phyloP scores from a whole-genome alignment of 1,284 basidiomycete species.

The Ceratobasidium sp. region DNA sequence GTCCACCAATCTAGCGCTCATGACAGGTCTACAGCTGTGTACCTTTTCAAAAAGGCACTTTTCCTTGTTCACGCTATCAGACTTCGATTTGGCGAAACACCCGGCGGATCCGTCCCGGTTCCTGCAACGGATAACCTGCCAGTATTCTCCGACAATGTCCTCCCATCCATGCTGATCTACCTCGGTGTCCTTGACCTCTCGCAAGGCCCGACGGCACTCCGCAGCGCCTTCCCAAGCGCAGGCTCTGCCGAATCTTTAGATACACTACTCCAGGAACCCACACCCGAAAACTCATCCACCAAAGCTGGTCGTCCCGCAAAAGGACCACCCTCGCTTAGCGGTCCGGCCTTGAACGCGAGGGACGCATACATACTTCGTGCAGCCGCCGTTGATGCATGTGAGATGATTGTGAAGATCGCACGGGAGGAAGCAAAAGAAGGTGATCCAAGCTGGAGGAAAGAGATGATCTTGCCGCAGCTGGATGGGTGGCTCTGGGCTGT shows the following conservation, averaged over 20 bases:
- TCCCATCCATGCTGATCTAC: conserved; percentile 86
- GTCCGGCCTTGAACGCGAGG: conserved; percentile 70
- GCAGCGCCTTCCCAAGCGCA: conserved; percentile 19
- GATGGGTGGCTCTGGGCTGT: conserved; percentile 84
- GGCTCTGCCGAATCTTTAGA: conserved; percentile 31
- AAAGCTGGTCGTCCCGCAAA: conserved; percentile 24
- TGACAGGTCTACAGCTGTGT: conserved; percentile 69
- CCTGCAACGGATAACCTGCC: conserved; percentile 74
- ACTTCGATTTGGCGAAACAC: conserved; percentile 71
- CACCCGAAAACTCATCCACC: conserved; percentile 22
- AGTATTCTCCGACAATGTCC: conserved; percentile 88
- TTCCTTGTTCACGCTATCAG: conserved; percentile 81
- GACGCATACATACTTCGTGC: conserved; percentile 85
- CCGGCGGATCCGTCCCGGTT: conserved; percentile 65
- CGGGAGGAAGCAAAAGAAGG: conserved; percentile 57
- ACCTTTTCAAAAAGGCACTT: conserved; percentile 90
- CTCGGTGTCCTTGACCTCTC: conserved; percentile 78
- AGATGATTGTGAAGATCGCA: conserved; percentile 72
- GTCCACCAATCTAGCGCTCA: conserved; percentile 23
- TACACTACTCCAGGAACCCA: conserved; percentile 38
- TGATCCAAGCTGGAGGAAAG: conserved; percentile 66
- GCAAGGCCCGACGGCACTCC: conserved; percentile 1
- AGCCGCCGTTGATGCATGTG: conserved; percentile 81
- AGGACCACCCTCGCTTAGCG: conserved; percentile 60
- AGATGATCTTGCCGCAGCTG: conserved; percentile 71